Evolutionary conservation across 2,329 filamentous ascomycete genomes (phyloP), one percentile per base, ranked within the genome.

Genomic region (Onygena corvina): DNA sequence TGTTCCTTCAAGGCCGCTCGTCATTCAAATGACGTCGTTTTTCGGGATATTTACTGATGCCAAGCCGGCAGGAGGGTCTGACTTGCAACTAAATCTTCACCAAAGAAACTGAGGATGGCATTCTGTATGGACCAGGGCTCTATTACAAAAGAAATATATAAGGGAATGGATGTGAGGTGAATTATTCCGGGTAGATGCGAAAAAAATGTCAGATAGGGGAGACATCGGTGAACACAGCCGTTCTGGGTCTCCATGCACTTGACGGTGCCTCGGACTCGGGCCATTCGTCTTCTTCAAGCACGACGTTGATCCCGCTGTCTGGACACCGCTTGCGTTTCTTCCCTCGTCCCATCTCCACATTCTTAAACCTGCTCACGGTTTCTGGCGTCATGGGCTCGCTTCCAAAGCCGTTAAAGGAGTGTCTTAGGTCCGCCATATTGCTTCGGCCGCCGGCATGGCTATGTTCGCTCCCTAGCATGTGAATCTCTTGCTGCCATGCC

Each of bases 351-450:
- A 65, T 54, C 51, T 67, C 65, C n/a, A 68, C 61, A 54, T 72
- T 66, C 20, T 64, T 64, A 54, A 68, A 72, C 12, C 68, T 61
- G 3, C 63, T 64, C 50, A 62, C 61, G 49, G 63, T 67, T 25
- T 66, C 61, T 2, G 70, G 70, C 1, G 70, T 72, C 30, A 71
- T 65, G 2, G 70, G 67, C 21, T 66, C 65, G 46, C 62, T 68
- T 23, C 59, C 64, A 47, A 57, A 47, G 11, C 47, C 35, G 14
- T 45, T 50, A 29, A 55, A 57, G 14, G 45, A 50, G 21, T 46
- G 42, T 5, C 21, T 36, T 12, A 48, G 31, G 4, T 49, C 21
- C 6, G 23, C 6, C 35, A 48, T 36, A 21, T 16, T 35, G n/a
- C 16, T n/a, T 34, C 34, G 16, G 4, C 18, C 16, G 3, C 30